Evolutionary conservation across 2,329 filamentous ascomycete species (phyloP).

Genomic region (Daldinia sp.): DNA sequence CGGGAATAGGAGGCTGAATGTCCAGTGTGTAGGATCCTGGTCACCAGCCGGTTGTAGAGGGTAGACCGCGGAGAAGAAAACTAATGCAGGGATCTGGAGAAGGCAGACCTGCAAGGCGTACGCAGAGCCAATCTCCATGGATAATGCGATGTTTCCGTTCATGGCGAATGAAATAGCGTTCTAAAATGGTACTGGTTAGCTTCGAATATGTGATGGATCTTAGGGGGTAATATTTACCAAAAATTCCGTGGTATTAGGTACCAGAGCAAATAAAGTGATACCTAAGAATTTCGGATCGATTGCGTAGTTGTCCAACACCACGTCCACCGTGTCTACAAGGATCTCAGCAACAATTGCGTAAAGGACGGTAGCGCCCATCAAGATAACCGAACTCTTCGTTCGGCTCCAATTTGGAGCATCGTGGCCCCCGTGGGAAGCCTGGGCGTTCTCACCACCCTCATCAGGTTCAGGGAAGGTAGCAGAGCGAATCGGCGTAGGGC

Average conservation of each 20-base stretch:
- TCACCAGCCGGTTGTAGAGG: constrained; percentile 53
- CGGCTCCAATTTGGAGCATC: constrained; percentile 99
- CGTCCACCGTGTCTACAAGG: constrained; percentile 94
- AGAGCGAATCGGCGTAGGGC: constrained; percentile 48
- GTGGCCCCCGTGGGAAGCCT: constrained; percentile 75
- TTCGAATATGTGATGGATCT: constrained; percentile 6
- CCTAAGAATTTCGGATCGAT: constrained; percentile 98
- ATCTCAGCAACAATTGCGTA: constrained; percentile 99
- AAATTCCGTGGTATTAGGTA: constrained; percentile 98
- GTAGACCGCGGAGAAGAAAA: constrained; percentile 86
- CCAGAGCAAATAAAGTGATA: constrained; percentile 94
- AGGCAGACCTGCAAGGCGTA: constrained; percentile 97
- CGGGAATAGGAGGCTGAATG: constrained; percentile 90
- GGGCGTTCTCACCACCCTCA: constrained; percentile 53
- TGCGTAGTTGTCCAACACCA: constrained; percentile 87
- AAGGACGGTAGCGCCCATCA: constrained; percentile 86
- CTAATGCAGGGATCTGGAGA: constrained; percentile 90
- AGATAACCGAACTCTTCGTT: constrained; percentile 86
- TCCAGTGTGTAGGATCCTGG: constrained; percentile 63
- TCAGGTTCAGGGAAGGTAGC: constrained; percentile 56
- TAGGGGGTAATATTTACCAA: constrained; percentile 65
- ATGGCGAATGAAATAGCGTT: constrained; percentile 99
- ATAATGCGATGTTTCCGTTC: constrained; percentile 98
- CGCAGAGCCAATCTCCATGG: constrained; percentile 98
- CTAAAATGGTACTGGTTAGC: constrained; percentile 51